Conservation (phyloP, 129 eudicot genomes). For the Lactuca sativa region DNA sequence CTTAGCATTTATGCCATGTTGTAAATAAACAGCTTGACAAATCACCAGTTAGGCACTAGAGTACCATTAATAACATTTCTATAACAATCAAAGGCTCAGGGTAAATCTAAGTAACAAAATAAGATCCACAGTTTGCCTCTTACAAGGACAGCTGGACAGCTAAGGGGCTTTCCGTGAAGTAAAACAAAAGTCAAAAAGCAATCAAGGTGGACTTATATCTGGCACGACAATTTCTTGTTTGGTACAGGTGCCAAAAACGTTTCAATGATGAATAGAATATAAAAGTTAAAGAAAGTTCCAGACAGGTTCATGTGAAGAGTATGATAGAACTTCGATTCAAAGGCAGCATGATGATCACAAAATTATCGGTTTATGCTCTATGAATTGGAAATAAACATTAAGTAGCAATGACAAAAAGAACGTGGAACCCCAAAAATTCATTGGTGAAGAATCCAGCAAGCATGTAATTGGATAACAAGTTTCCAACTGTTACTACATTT, state of each 20-base stretch:
- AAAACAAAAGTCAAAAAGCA: not conserved
- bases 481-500: constrained; percentile 14
- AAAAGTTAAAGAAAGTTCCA: constrained; percentile 5
- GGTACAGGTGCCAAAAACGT: constrained; percentile 6
- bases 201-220: not conserved
- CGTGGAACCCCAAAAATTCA: constrained; percentile 13
- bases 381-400: constrained; percentile 11
- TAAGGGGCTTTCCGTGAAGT: not conserved
- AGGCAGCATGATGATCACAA: constrained; percentile 1
- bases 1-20: not conserved
- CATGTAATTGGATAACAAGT: constrained; percentile 13
- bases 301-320: constrained; percentile 2
- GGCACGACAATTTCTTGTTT: constrained; percentile 15
- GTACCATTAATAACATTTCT: constrained; percentile 2
- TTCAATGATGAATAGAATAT: constrained; percentile 4
- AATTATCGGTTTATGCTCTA: constrained; percentile 1
- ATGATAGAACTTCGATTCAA: constrained; percentile 1
- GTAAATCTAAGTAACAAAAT: constrained; percentile 22
- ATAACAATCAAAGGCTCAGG: constrained; percentile 12
- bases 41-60: constrained; percentile 6
- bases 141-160: not conserved
- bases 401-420: constrained; percentile 8
- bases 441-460: constrained; percentile 10
- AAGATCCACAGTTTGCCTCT: constrained; percentile 14
- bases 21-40: constrained; percentile 20